Evolutionary conservation across 306 rosid species (phyloP).

Genomic region (Cyamopsis tetragonoloba): DNA sequence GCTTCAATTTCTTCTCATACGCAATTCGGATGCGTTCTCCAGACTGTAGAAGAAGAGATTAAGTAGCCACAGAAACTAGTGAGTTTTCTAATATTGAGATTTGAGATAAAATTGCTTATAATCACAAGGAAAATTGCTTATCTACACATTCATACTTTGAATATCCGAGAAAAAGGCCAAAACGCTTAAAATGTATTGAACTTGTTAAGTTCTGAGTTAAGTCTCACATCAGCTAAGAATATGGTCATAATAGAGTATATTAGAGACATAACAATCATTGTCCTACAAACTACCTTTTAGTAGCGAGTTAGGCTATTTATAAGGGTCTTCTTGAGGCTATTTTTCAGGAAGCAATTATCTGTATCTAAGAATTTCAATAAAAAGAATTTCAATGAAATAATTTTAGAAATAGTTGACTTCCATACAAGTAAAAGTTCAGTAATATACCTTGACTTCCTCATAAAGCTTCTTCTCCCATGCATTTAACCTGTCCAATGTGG

Average conservation of each 20-base stretch:
- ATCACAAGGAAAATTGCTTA: slow-evolving; percentile 7
- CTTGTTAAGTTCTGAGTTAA: neutral
- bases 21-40: slow-evolving; percentile 78
- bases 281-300: too few relatives aligned
- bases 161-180: neutral
- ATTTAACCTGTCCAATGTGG: slow-evolving; percentile 70
- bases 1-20: slow-evolving; percentile 73
- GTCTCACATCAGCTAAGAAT: too few relatives aligned
- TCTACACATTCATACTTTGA: neutral
- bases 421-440: neutral
- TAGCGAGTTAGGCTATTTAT: too few relatives aligned
- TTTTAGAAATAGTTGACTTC: neutral
- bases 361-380: neutral
- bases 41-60: slow-evolving; percentile 50
- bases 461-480: slow-evolving; percentile 89
- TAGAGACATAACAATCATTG: too few relatives aligned
- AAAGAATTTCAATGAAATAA: neutral
- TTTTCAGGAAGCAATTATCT: slow-evolving; percentile 8
- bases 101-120: slow-evolving; percentile 13
- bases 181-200: neutral
- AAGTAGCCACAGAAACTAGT: slow-evolving; percentile 11
- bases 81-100: slow-evolving; percentile 18
- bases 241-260: too few relatives aligned
- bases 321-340: neutral
- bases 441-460: slow-evolving; percentile 70